Percentiles rank a stretch among this genome's conserved stretches.
phyloP scores from a whole-genome alignment of 148 eudicot genomes.

The Spergularia bocconei region DNA sequence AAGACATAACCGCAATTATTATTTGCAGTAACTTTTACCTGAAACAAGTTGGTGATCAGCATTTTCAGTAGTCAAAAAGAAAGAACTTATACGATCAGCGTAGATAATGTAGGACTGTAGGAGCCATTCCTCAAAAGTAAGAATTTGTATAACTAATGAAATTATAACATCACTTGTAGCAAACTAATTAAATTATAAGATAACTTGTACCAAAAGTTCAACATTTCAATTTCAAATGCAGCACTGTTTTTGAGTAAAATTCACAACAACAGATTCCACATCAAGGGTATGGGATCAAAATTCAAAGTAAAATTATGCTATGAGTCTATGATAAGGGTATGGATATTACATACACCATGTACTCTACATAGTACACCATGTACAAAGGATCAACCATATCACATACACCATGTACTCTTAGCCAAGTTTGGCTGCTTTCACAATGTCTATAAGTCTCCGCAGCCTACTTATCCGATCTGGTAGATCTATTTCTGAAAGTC shows the following conservation, averaged over 20 bases:
- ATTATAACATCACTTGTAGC: neutral
- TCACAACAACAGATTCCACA: neutral
- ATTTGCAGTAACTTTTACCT: too few species aligned
- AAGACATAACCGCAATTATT: too few species aligned
- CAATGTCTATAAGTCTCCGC: constrained; percentile 16
- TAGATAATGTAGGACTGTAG: neutral
- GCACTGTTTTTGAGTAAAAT: neutral
- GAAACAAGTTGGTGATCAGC: too few species aligned
- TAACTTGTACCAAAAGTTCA: neutral
- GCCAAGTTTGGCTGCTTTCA: constrained; percentile 6
- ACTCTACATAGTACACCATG: too few species aligned
- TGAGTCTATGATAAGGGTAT: too few species aligned
- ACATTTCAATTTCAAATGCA: neutral
- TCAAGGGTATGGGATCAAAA: neutral
- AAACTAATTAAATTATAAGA: neutral
- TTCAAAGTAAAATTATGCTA: too few species aligned
- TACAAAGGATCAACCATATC: neutral
- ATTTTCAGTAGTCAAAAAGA: too few species aligned
- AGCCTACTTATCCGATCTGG: constrained; percentile 19
- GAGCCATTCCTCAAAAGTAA: neutral
- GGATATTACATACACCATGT: neutral
- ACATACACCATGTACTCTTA: neutral
- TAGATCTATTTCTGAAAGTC: constrained; percentile 2
- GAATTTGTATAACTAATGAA: neutral
- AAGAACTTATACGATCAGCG: too few species aligned